Evolutionary conservation across 345 rosid species (phyloP).

Genomic region (Lagerstroemia speciosa): DNA sequence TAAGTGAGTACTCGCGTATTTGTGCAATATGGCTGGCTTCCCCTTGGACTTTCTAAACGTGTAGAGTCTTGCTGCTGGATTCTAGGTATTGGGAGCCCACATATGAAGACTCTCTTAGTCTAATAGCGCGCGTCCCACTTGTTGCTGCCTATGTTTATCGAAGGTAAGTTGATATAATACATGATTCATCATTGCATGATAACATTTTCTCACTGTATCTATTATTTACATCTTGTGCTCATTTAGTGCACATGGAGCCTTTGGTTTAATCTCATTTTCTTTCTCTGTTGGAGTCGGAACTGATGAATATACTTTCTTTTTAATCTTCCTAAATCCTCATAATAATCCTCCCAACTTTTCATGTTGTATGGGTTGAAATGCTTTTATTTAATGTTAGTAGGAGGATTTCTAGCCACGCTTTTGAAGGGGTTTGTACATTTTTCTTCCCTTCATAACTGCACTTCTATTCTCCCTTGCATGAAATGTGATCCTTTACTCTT

Average conservation of each 20-base stretch:
- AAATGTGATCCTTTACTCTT: neutral
- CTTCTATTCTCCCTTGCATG: neutral
- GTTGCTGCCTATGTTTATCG: conserved; percentile 87
- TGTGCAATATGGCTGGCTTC: conserved; percentile 9
- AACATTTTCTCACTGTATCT: neutral
- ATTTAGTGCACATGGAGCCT: neutral
- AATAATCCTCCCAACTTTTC: neutral
- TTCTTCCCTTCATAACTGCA: neutral
- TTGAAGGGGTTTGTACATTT: neutral
- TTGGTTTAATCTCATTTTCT: neutral
- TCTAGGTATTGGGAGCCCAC: conserved; percentile 97
- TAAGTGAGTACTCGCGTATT: conserved; percentile 42
- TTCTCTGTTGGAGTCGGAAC: neutral
- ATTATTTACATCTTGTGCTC: neutral
- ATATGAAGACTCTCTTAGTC: conserved; percentile 77
- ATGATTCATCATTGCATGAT: neutral
- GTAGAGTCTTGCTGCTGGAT: conserved; percentile 9
- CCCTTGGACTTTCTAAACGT: conserved; percentile 8
- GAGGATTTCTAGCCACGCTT: neutral
- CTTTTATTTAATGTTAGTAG: neutral
- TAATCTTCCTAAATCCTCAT: neutral
- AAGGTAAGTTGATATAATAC: conserved; percentile 40
- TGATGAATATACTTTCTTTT: neutral
- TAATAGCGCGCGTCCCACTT: conserved; percentile 84
- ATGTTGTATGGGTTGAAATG: neutral